Evolutionary conservation across 1,284 basidiomycete species (phyloP), one percentile per base, ranked within the genome.

Genomic region (Naganishia albida): DNA sequence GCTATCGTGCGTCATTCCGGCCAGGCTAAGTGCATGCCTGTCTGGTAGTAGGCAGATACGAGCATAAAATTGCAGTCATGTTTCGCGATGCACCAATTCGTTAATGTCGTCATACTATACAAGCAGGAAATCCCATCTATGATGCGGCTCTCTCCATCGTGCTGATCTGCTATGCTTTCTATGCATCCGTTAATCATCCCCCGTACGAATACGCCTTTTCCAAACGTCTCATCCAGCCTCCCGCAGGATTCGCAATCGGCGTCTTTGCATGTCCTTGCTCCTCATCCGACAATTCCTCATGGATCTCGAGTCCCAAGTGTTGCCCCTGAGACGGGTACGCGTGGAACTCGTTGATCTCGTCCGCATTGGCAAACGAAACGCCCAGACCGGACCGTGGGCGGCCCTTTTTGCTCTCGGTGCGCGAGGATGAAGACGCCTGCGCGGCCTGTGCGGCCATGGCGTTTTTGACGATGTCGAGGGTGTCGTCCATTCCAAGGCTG

Each of bases 151-250:
- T n/a, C n/a, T n/a, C n/a, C n/a, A n/a, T n/a, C n/a, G n/a, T n/a
- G n/a, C n/a, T n/a, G n/a, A n/a, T n/a, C n/a, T n/a, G n/a, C n/a
- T n/a, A n/a, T n/a, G n/a, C n/a, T n/a, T n/a, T n/a, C n/a, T n/a
- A n/a, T n/a, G n/a, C n/a, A n/a, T n/a, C n/a, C n/a, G n/a, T n/a
- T n/a, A n/a, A n/a, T n/a, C n/a, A n/a, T n/a, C n/a, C n/a, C n/a
- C 57, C 57, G 42, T 60, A 60, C 46, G 57, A 60, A 50, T 60
- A 60, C 38, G 57, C 57, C 57, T 50, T 60, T 60, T 60, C 57
- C 20, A 60, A n/a, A 20, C 57, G 57, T 46, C 57, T 30, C 57
- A 60, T 60, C 57, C 57, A 60, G 3, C 57, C 57, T 12, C 43
- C 44, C 12, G 34, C 57, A 30, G 57, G 57, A 50, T 60, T 60